Base-by-base conservation (phyloP, 768 basidiomycete genomes). In the Melanogaster broomeanus region DNA sequence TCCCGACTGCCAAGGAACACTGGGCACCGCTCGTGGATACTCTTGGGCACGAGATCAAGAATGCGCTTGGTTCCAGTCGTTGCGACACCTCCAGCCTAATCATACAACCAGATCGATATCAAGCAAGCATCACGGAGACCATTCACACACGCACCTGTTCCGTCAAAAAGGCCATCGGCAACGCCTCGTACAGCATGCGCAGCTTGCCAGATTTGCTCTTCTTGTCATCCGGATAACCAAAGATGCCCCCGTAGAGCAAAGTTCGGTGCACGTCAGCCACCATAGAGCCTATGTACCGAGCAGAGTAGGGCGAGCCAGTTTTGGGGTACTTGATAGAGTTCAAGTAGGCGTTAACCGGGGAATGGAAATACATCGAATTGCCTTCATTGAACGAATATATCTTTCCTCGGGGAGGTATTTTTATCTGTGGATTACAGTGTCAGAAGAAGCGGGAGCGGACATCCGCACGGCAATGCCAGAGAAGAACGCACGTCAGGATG, bases 371-470 rank as follows among this genome's bases (percentile, higher is more conserved):
- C 80, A 92, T 78, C 28, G 93, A 83, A 76, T 99, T 99, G 55
- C 97, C 97, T 75, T 99, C 97, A 70, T 99, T 99, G 80, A 98
- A 96, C 3, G 95, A 98, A 76, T 99, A 99, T 66, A 99, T 99
- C 76, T 98, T 98, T 59, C 97, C 97, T 44, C 97, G 87, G 10
- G 84, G 58, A 7, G 97, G 97, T 58, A 99, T 92, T 72, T 84
- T 82, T 72, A 99, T 99, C 89, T 91, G 64, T 21, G 18, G 15
- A 11, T 16, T 48, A 24, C 11, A 15, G 47, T 35, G 31, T 39
- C 24, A 46, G 49, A 45, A 22, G 21, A 21, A 9, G 34, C 35
- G 33, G 24, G 22, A 2, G 24, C 48, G 52, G 45, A 59, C n/a
- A 39, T 47, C 25, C 40, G 30, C n/a, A n/a, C 18, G 6, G 21